These are phyloP conservation scores for Candida saitoana DNA, from an alignment of 805 yeast genomes.

Conservation along the genomic window DNA sequence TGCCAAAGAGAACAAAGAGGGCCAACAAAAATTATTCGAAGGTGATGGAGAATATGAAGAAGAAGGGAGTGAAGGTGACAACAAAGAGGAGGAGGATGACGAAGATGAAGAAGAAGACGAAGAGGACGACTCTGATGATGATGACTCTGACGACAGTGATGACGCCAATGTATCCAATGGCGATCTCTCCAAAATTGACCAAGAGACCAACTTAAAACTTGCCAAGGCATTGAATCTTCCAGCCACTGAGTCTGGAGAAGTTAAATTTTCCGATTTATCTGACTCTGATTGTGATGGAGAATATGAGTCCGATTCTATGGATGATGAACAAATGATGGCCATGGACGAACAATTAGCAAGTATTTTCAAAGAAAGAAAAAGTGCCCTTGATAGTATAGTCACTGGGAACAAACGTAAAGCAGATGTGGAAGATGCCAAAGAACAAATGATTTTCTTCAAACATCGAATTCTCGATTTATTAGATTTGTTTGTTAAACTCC, in stretches of 20 bases:
- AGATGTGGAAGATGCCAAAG: constrained; percentile 75
- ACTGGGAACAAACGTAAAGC: constrained; percentile 64
- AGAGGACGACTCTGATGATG: constrained; percentile 22
- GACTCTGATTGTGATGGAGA: constrained; percentile 45
- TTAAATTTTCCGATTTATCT: constrained; percentile 36
- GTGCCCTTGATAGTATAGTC: constrained; percentile 47
- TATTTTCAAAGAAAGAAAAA: constrained; percentile 80
- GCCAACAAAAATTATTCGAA: constrained; percentile 73
- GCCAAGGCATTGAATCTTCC: constrained; percentile 73
- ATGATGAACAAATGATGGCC: constrained; percentile 95
- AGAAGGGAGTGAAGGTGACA: constrained; percentile 20
- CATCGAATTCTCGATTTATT: constrained; percentile 73
- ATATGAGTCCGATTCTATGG: constrained; percentile 74
- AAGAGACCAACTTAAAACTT: constrained; percentile 55
- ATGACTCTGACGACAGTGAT: constrained; percentile 16
- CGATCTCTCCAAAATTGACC: constrained; percentile 23
- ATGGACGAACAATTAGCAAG: constrained; percentile 78
- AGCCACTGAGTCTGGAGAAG: constrained; percentile 39
- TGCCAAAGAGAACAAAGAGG: constrained; percentile 75
- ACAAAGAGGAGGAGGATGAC: constrained; percentile 25
- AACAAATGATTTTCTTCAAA: constrained; percentile 75
- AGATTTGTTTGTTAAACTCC: constrained; percentile 53
- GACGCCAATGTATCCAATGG: constrained; percentile 12
- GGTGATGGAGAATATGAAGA: constrained; percentile 40
- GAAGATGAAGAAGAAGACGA: constrained; percentile 21